Percentiles rank a stretch among this genome's conserved stretches.
These are phyloP conservation scores for Trypanosoma platydactyli DNA, from an alignment of 208 protist species.

Conservation along the genomic window DNA sequence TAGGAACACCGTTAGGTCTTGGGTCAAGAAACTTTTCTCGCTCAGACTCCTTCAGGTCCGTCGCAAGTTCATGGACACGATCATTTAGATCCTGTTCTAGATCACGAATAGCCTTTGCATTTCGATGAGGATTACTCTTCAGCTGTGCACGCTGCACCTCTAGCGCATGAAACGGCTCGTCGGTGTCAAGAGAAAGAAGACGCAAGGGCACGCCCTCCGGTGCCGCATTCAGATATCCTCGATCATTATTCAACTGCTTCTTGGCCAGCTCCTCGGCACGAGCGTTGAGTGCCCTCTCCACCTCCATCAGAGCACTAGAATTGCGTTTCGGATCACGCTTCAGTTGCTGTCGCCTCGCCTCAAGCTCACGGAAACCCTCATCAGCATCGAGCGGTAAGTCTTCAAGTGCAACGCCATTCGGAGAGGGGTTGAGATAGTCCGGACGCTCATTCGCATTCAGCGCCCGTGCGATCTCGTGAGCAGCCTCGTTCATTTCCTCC, in stretches of 20 bases:
- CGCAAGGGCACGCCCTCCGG: constrained; percentile 63
- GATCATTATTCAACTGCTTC: constrained; percentile 45
- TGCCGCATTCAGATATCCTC: constrained; percentile 62
- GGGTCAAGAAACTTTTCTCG: constrained; percentile 57
- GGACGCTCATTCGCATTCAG: constrained; percentile 69
- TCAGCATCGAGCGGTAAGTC: constrained; percentile 74
- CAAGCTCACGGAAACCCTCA: constrained; percentile 44
- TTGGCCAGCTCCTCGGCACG: constrained; percentile 63
- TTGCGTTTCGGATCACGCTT: constrained; percentile 68
- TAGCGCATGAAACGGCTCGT: constrained; percentile 46
- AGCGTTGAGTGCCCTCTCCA: constrained; percentile 55
- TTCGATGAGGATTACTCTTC: constrained; percentile 53
- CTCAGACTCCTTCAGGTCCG: constrained; percentile 31
- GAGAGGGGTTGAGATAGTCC: constrained; percentile 48
- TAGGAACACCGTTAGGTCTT: constrained; percentile 51
- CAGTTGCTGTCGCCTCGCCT: constrained; percentile 63
- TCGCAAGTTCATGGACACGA: constrained; percentile 52
- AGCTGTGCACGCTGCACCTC: constrained; percentile 52
- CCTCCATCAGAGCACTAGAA: constrained; percentile 46
- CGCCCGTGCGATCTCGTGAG: constrained; percentile 60
- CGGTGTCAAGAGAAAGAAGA: constrained; percentile 51
- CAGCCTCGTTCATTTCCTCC: constrained; percentile 69
- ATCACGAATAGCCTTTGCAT: constrained; percentile 50
- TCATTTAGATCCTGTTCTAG: constrained; percentile 65
- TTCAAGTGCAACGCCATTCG: constrained; percentile 55